Evolutionary conservation across 257 asterid species (phyloP), one percentile per base, ranked within the genome.

Genomic region (Lycium ferocissimum): DNA sequence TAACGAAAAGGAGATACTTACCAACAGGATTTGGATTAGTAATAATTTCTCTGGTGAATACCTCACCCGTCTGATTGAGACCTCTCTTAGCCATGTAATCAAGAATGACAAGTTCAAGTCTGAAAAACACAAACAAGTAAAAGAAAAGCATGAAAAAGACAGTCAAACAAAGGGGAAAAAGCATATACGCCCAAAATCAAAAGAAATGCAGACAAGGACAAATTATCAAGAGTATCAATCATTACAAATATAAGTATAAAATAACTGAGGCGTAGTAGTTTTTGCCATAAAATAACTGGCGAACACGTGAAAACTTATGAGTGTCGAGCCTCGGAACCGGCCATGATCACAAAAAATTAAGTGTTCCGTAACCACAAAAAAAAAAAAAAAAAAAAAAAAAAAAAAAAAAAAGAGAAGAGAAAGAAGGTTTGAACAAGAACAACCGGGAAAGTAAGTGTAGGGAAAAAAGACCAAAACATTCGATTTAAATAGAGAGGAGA

Each of bases 71-170:
- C 2, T 58, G 45, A 54, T 84, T 86, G 90, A 86, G 47, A 85
- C 86, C 86, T 5, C 86, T 90, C n/a, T 65, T 86, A 14, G 69
- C 17, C 81, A 90, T 54, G 54, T 88, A 89, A 83, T 88, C 90
- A 47, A 84, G 75, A 81, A 90, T 83, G 79, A 87, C 88, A 66
- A 82, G 20, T 62, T 90, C 90, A 81, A 90, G 70, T 87, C 91
- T 90, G 84, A 83, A 63, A 84, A 84, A 78, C n/a, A 33, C 67
- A 79, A 53, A 53, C 37, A 78, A 47, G n/a, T n/a, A n/a, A n/a
- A n/a, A n/a, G n/a, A n/a, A n/a, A n/a, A n/a, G n/a, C n/a, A n/a
- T n/a, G n/a, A n/a, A n/a, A n/a, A n/a, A n/a, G n/a, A n/a, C n/a
- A n/a, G n/a, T n/a, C n/a, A n/a, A n/a, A n/a, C n/a, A n/a, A n/a